phyloP scores from a whole-genome alignment of 2,329 filamentous ascomycete species.

The Paramyrothecium roridum region DNA sequence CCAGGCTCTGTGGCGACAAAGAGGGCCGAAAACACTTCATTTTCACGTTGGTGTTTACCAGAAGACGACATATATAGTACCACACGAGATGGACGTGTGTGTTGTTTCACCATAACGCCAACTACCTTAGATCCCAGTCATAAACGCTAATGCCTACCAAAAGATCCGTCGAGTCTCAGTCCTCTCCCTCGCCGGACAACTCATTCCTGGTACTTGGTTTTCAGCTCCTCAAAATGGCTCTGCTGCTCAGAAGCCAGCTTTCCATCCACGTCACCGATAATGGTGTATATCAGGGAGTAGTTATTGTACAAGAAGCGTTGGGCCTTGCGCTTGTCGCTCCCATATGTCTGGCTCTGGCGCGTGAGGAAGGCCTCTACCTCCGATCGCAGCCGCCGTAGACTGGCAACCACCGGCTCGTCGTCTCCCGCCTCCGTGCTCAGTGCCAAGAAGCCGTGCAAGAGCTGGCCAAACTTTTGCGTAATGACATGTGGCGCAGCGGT shows the following conservation, averaged over 20 bases:
- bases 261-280: slow-evolving; percentile 75
- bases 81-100: too few species aligned
- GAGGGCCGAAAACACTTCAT: too few species aligned
- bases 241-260: slow-evolving; percentile 74
- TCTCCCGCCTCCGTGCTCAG: slow-evolving; percentile 90
- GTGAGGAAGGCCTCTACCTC: slow-evolving; percentile 84
- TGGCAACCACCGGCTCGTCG: slow-evolving; percentile 86
- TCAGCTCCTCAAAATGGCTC: slow-evolving; percentile 68
- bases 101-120: not conserved
- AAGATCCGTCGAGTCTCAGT: slow-evolving; percentile 1
- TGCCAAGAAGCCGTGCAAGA: slow-evolving; percentile 78
- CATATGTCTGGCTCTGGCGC: slow-evolving; percentile 72
- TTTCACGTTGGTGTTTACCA: too few species aligned
- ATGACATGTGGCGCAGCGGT: slow-evolving; percentile 85
- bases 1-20: too few species aligned
- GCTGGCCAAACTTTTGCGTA: slow-evolving; percentile 93
- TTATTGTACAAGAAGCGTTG: slow-evolving; percentile 94
- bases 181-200: slow-evolving; percentile 20
- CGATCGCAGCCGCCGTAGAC: slow-evolving; percentile 69
- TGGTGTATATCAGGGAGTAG: slow-evolving; percentile 90
- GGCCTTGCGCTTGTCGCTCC: slow-evolving; percentile 71
- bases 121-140: not conserved
- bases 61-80: too few species aligned
- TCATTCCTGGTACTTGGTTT: slow-evolving; percentile 51
- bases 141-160: slow-evolving; percentile 10